Evolutionary conservation across 768 basidiomycete genomes (phyloP).

Genomic region (Pleurotus sapidus): DNA sequence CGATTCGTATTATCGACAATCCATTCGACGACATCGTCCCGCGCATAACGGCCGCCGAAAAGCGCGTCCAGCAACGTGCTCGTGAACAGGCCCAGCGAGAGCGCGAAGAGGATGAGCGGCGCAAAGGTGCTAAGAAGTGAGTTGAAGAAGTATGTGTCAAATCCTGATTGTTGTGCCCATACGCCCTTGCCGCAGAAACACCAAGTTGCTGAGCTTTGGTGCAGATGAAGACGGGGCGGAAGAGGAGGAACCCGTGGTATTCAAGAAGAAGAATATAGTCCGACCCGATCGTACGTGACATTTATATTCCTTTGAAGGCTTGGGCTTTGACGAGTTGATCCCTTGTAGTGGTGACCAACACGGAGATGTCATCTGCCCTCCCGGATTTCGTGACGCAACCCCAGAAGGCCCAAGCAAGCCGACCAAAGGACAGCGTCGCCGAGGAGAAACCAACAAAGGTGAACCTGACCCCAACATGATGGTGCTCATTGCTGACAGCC

Average conservation of each 20-base stretch:
- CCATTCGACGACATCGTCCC: slow-evolving; percentile 96
- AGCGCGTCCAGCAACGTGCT: slow-evolving; percentile 79
- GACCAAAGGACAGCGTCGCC: slow-evolving; percentile 10
- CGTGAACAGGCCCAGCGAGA: slow-evolving; percentile 72
- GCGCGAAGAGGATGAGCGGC: slow-evolving; percentile 69
- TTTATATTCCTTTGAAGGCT: no score
- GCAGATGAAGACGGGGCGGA: slow-evolving; percentile 66
- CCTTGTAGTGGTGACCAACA: slow-evolving; percentile 33
- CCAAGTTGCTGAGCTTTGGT: slow-evolving; percentile 86
- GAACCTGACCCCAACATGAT: neutral
- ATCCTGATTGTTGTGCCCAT: neutral
- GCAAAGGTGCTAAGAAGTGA: slow-evolving; percentile 87
- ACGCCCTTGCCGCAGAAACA: slow-evolving; percentile 56
- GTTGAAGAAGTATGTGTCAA: slow-evolving; percentile 14
- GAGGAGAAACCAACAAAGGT: slow-evolving; percentile 23
- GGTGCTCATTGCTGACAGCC: neutral
- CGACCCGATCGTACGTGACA: slow-evolving; percentile 75
- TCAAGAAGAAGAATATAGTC: slow-evolving; percentile 80
- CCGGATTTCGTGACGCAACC: slow-evolving; percentile 39
- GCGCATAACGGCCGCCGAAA: slow-evolving; percentile 93
- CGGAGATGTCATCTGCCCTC: slow-evolving; percentile 23
- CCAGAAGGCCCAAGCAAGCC: slow-evolving; percentile 9
- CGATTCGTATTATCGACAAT: slow-evolving; percentile 83
- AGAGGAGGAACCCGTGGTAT: slow-evolving; percentile 47
- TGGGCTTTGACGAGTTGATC: neutral